Evolutionary conservation across 768 basidiomycete genomes (phyloP).

Genomic region (Tephrocybe sp.): DNA sequence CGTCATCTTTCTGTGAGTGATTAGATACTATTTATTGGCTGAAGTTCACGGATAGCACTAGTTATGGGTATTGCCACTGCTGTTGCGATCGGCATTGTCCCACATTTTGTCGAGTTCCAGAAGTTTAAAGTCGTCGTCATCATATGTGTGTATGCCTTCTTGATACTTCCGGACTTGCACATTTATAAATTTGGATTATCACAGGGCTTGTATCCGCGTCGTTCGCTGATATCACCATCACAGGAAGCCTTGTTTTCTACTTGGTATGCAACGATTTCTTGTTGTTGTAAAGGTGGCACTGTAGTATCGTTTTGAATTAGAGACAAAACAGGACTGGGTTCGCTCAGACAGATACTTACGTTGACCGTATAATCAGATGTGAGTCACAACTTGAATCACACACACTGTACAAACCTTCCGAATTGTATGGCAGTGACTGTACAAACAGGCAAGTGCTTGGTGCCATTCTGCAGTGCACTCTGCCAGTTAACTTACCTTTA

Average conservation of each 20-base stretch:
- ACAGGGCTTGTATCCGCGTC: slow-evolving; percentile 38
- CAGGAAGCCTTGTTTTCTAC: slow-evolving; percentile 32
- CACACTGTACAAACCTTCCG: not conserved
- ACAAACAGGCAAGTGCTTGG: slow-evolving; percentile 23
- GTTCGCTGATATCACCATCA: slow-evolving; percentile 36
- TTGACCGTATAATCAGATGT: slow-evolving; percentile 38
- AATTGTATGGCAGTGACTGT: slow-evolving; percentile 23
- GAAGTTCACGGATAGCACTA: slow-evolving; percentile 1
- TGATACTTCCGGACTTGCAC: not conserved
- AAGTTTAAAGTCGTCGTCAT: slow-evolving; percentile 22
- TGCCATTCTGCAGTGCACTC: not conserved
- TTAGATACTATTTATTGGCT: not conserved
- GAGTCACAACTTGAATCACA: not conserved
- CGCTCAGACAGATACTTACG: slow-evolving; percentile 30
- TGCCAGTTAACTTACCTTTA: not conserved
- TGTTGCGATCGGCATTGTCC: slow-evolving; percentile 17
- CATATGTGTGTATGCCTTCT: slow-evolving; percentile 10
- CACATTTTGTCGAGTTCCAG: slow-evolving; percentile 21
- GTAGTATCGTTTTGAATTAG: slow-evolving; percentile 17
- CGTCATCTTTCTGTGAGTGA: slow-evolving; percentile 16
- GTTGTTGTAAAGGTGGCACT: not conserved
- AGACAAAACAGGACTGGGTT: slow-evolving; percentile 36
- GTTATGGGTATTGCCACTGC: slow-evolving; percentile 23
- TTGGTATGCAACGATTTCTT: slow-evolving; percentile 28
- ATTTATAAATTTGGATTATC: not conserved